A percentile compares a stretch with the other conserved stretches of the same genome.
phyloP scores from a whole-genome alignment of 1,284 basidiomycete genomes.

The Takashimella koratensis region DNA sequence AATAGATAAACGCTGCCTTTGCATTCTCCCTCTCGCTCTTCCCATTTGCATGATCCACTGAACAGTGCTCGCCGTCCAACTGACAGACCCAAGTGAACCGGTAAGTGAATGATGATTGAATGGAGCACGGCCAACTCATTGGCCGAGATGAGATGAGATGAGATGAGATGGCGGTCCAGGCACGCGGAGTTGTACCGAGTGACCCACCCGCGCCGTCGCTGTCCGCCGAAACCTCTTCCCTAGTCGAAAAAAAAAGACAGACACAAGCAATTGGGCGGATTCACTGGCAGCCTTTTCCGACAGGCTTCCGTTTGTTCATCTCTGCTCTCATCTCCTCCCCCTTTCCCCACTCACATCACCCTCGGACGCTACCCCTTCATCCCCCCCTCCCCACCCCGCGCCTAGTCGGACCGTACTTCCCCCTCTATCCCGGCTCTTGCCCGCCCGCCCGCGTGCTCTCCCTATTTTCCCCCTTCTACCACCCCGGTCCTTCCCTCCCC shows the following conservation, averaged over 20 bases:
- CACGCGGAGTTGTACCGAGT: not conserved
- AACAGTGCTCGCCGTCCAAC: no score
- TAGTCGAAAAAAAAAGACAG: not conserved
- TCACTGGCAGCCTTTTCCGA: not conserved
- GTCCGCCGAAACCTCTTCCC: not conserved
- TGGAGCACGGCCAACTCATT: no score
- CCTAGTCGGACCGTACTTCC: no score
- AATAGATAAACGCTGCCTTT: no score
- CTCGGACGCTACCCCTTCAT: not conserved
- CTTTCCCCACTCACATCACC: not conserved
- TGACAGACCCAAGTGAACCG: no score
- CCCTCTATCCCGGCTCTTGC: not conserved
- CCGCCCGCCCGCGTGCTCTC: not conserved
- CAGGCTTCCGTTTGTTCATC: not conserved
- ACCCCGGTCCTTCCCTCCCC: not conserved
- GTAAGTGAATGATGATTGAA: no score
- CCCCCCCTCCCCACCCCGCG: not conserved
- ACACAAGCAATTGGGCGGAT: not conserved
- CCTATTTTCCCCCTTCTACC: not conserved
- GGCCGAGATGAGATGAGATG: not conserved
- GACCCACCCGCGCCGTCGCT: not conserved
- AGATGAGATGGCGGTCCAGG: not conserved
- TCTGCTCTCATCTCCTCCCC: not conserved
- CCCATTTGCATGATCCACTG: no score
- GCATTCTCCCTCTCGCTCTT: no score